A percentile compares a stretch with the other conserved stretches of the same genome.
Evolutionary conservation across 139 green algal species (phyloP).

Genomic region (Desmodesmus armatus): DNA sequence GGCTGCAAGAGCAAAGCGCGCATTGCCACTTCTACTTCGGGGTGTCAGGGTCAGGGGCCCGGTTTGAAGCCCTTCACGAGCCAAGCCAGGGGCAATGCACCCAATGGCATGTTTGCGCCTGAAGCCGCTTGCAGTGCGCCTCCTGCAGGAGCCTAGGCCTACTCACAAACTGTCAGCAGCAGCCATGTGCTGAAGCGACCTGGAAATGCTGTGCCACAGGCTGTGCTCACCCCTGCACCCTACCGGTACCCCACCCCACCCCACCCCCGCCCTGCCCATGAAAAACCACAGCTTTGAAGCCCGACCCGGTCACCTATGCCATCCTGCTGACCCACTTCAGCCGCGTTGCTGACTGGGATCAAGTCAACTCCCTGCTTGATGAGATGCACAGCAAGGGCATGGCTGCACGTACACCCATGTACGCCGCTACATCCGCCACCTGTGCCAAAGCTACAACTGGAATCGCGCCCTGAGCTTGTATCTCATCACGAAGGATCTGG

Average conservation of each 20-base stretch:
- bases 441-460: background rate
- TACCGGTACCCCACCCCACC: background rate
- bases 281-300: background rate
- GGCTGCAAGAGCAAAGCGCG: no score
- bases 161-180: no score
- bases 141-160: no score
- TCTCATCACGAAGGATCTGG: background rate
- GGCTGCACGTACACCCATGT: background rate
- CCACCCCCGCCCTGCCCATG: no score
- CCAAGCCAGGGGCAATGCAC: no score
- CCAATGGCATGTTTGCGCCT: no score
- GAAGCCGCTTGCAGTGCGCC: no score
- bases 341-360: background rate
- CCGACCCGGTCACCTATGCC: background rate
- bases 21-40: no score
- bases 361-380: background rate
- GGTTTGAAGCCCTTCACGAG: no score
- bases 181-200: no score
- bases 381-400: background rate
- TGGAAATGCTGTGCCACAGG: background rate
- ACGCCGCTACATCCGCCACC: background rate
- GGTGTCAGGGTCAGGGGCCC: no score
- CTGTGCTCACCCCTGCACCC: background rate
- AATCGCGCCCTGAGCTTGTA: background rate
- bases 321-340: background rate